These are phyloP conservation scores for Trametes sanguinea DNA, from an alignment of 768 basidiomycete genomes.

Conservation along the genomic window DNA sequence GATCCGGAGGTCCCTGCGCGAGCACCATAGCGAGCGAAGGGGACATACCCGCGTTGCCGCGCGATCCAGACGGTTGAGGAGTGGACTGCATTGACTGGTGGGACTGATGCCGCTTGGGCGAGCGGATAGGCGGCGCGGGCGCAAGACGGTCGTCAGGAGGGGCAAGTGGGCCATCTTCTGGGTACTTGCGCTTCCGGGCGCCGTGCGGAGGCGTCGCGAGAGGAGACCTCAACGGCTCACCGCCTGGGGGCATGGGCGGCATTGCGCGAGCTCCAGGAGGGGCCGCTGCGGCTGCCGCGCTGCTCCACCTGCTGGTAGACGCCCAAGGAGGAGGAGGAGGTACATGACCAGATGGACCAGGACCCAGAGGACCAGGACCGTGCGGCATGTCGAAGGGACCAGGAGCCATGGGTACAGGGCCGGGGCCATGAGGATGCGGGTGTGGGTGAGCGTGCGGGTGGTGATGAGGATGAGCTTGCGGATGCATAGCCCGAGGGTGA, in stretches of 20 bases:
- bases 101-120: constrained; percentile 31
- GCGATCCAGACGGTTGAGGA: constrained; percentile 29
- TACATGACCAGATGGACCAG: constrained; percentile 20
- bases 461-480: constrained; percentile 23
- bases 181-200: constrained; percentile 38
- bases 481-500: constrained; percentile 18
- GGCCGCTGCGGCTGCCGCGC: constrained; percentile 32
- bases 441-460: constrained; percentile 43
- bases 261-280: constrained; percentile 28
- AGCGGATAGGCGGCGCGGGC: constrained; percentile 20
- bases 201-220: constrained; percentile 18
- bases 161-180: constrained; percentile 29
- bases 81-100: constrained; percentile 27
- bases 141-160: constrained; percentile 23
- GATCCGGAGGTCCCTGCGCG: constrained; percentile 43
- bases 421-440: constrained; percentile 37
- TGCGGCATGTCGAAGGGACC: constrained; percentile 13
- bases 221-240: constrained; percentile 14
- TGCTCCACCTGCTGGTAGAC: constrained; percentile 34
- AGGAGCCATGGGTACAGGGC: constrained; percentile 35
- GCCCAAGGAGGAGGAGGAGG: constrained; percentile 43
- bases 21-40: constrained; percentile 67
- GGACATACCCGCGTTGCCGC: constrained; percentile 44
- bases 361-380: constrained; percentile 7
- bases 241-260: constrained; percentile 9